Base-by-base conservation (phyloP, 78 protist genomes). In the Speleostelium caveatum region DNA sequence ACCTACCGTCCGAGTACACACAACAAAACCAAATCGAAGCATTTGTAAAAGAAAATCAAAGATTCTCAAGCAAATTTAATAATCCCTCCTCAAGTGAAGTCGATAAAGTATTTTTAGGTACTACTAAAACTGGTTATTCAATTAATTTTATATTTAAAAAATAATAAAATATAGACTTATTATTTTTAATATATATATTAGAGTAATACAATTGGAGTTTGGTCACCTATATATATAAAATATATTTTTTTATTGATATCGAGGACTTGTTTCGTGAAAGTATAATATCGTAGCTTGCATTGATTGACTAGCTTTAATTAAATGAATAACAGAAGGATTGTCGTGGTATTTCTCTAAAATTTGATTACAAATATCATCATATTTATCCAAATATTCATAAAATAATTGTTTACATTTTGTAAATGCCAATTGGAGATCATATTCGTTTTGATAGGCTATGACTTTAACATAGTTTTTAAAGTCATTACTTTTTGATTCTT, bases 101-200 rank as follows among this genome's bases (percentile, higher is more conserved):
- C 42, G 55, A 38, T 26, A 72, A 83, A 71, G 42, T 74, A 4
- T 83, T 83, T 39, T 51, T 83, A 21, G 62, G 62, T 36, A 17
- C 78, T 26, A 83, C 91, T 7, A 83, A 83, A 60, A 71, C 69
- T 56, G 79, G 79, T 59, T 56, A 59, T 60, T 83, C 79, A 10
- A 59, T 69, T 35, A 83, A 79, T 59, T 67, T 83, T 35, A 69
- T 49, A 30, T 63, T 76, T 69, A 42, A 42, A 42, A 69, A 69
- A 32, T 58, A 41, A 69, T n/a, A n/a, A n/a, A n/a, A n/a, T n/a
- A n/a, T n/a, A n/a, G n/a, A n/a, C n/a, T n/a, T n/a, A n/a, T n/a
- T n/a, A n/a, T n/a, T n/a, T n/a, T n/a, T n/a, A n/a, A n/a, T n/a
- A n/a, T n/a, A n/a, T n/a, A n/a, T n/a, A n/a, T n/a, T n/a, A n/a